Evolutionary conservation across 768 basidiomycete species (phyloP).

Genomic region (Termitomyces sp.): DNA sequence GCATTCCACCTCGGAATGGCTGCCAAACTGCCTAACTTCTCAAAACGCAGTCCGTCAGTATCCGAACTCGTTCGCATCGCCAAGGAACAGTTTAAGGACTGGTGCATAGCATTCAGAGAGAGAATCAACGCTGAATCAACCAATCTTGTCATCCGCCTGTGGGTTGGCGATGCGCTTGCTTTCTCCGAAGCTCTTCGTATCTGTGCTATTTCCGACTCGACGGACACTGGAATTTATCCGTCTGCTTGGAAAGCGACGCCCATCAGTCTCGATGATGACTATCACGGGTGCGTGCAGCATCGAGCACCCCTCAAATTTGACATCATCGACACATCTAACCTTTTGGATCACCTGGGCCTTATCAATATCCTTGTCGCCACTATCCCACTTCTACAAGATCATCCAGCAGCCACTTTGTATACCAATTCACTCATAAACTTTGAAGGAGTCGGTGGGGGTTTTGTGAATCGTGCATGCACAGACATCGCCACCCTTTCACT

Average conservation of each 20-base stretch:
- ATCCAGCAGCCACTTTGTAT: conserved; percentile 31
- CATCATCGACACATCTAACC: conserved; percentile 49
- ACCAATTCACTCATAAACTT: conserved; percentile 37
- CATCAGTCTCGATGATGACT: conserved; percentile 31
- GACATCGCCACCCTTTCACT: conserved; percentile 39
- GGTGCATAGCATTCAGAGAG: conserved; percentile 27
- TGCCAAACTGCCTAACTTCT: conserved; percentile 19
- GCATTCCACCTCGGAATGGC: conserved; percentile 36
- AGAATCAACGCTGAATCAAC: conserved; percentile 1
- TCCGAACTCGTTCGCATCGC: conserved; percentile 25
- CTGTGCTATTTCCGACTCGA: conserved; percentile 13
- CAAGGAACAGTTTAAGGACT: conserved; percentile 29
- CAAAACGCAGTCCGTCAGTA: conserved; percentile 10
- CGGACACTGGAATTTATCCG: conserved; percentile 26
- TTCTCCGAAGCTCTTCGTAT: conserved; percentile 33
- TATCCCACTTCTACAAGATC: conserved; percentile 31
- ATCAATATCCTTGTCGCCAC: conserved; percentile 39
- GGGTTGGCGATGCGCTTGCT: conserved; percentile 36
- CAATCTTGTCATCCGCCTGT: conserved; percentile 32
- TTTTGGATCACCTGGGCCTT: conserved; percentile 44
- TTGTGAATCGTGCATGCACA: conserved; percentile 28
- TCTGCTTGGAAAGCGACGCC: conserved; percentile 30
- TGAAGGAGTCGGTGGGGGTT: conserved; percentile 22
- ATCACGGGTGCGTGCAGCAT: conserved; percentile 11
- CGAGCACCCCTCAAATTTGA: conserved; percentile 35